phyloP scores from a whole-genome alignment of 2,329 filamentous ascomycete species.

The Aspergillus ochraceoroseus region DNA sequence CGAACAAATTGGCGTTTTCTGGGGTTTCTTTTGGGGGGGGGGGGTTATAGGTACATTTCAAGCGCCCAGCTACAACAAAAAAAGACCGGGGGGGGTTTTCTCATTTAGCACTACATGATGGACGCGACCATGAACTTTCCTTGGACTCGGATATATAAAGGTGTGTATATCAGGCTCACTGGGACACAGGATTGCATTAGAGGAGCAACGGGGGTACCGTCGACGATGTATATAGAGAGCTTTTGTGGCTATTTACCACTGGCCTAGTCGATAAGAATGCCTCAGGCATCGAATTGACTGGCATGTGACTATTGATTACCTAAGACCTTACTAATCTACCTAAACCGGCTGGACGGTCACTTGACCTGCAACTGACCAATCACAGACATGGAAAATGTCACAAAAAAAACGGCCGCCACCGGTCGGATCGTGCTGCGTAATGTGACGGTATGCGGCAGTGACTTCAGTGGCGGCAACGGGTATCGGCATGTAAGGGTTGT shows the following conservation, averaged over 20 bases:
- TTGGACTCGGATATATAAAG: slow-evolving; percentile 6
- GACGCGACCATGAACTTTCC: slow-evolving; percentile 23
- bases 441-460: slow-evolving; percentile 17
- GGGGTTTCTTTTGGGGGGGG: slow-evolving; percentile 1
- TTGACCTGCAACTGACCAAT: slow-evolving; percentile 2
- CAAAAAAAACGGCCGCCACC: slow-evolving; percentile 13
- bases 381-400: not conserved
- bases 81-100: slow-evolving; percentile 9
- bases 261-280: too few species aligned
- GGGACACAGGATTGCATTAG: slow-evolving; percentile 11
- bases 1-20: slow-evolving; percentile 12
- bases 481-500: slow-evolving; percentile 35
- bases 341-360: too few species aligned
- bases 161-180: slow-evolving; percentile 7
- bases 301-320: not conserved
- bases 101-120: slow-evolving; percentile 18
- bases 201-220: too few species aligned
- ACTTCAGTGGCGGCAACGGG: slow-evolving; percentile 19
- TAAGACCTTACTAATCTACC: too few species aligned
- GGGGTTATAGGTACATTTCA: slow-evolving; percentile 9
- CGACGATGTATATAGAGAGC: slow-evolving; percentile 2
- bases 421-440: slow-evolving; percentile 22
- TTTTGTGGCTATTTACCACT: too few species aligned
- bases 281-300: slow-evolving; percentile 1
- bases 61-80: slow-evolving; percentile 11